These are phyloP conservation scores for Breynia disticha DNA, from an alignment of 441 rosid genomes.

Conservation along the genomic window DNA sequence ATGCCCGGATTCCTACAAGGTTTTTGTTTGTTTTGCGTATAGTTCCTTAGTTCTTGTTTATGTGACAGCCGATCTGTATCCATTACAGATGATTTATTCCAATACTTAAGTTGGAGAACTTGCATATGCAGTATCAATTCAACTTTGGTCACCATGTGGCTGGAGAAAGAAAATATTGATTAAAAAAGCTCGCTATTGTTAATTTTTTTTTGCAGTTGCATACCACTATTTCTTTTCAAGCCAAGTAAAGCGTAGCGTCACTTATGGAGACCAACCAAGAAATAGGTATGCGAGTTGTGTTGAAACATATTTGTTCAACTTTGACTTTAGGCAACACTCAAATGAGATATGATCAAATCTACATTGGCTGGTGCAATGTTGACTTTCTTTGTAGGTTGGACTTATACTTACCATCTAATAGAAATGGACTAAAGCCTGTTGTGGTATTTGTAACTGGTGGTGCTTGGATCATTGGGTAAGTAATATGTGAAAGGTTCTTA, in stretches of 20 bases:
- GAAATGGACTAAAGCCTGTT: constrained; percentile 64
- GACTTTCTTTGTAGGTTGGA: constrained; percentile 57
- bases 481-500: constrained; percentile 14
- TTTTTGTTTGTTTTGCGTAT: constrained; percentile 14
- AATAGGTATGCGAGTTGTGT: constrained; percentile 47
- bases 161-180: background rate
- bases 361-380: constrained; percentile 8
- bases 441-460: constrained; percentile 96
- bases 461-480: constrained; percentile 97
- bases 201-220: constrained; percentile 79
- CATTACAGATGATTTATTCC: too few species aligned
- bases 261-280: constrained; percentile 93
- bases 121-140: too few species aligned
- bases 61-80: background rate
- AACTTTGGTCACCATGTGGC: too few species aligned
- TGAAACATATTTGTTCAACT: constrained; percentile 8
- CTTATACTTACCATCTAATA: constrained; percentile 59
- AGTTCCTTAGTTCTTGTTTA: background rate
- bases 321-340: background rate
- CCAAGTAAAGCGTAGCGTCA: constrained; percentile 69
- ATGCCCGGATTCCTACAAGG: constrained; percentile 99
- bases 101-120: too few species aligned
- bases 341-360: constrained; percentile 1
- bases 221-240: constrained; percentile 76
- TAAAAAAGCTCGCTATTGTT: constrained; percentile 12